phyloP scores from a whole-genome alignment of 139 green algal species.

The Coelastrella sp. region DNA sequence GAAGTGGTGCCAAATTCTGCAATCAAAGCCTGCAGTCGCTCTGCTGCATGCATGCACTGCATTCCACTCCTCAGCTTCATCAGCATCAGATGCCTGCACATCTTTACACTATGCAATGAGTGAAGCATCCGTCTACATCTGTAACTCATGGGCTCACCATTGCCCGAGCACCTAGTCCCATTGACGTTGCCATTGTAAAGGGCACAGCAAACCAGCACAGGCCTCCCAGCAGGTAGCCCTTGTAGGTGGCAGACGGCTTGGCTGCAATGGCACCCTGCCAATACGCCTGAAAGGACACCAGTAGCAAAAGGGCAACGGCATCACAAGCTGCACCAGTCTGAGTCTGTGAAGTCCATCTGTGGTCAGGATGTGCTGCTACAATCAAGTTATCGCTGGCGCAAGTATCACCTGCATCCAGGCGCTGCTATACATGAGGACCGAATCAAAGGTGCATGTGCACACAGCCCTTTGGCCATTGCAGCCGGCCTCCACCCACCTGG shows the following conservation, averaged over 20 bases:
- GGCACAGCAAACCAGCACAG: constrained; percentile 96
- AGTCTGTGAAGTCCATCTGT: background rate
- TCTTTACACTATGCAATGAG: no score
- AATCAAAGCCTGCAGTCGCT: no score
- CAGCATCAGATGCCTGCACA: no score
- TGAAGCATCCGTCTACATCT: no score
- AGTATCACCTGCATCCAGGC: no score
- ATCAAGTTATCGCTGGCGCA: no score
- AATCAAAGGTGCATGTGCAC: no score
- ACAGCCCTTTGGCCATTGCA: no score
- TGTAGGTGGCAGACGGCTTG: constrained; percentile 82
- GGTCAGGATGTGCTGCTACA: background rate
- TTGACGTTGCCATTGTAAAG: constrained; percentile 93
- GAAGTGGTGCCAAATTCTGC: no score
- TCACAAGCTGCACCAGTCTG: background rate
- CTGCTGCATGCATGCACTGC: no score
- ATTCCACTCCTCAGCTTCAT: no score
- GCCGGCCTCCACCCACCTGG: constrained; percentile 60
- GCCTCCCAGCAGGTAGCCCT: constrained; percentile 86
- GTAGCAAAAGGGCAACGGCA: background rate
- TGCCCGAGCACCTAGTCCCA: constrained; percentile 87
- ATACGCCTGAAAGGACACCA: constrained; percentile 49
- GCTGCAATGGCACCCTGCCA: constrained; percentile 94
- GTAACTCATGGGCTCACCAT: constrained; percentile 49
- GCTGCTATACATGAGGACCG: no score